Percentiles rank a stretch among this genome's conserved stretches.
Evolutionary conservation across 148 eudicot genomes (phyloP).

Genomic region (Limonium bicolor): DNA sequence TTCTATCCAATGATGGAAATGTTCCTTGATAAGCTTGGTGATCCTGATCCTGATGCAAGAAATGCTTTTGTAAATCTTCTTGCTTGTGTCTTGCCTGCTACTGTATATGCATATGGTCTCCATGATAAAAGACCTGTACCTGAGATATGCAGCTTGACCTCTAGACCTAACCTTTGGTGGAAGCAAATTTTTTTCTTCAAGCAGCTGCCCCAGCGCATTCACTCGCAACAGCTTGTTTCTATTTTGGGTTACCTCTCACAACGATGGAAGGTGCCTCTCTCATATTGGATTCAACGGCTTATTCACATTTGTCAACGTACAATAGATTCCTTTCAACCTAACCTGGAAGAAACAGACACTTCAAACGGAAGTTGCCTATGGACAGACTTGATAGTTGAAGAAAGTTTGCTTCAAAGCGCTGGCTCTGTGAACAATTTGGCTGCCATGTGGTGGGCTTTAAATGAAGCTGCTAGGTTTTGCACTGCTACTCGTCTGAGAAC

Average conservation of each 20-base stretch:
- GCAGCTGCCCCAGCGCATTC: conserved; percentile 76
- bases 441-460: conserved; percentile 97
- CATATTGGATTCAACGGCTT: conserved; percentile 92
- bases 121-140: conserved; percentile 25
- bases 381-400: conserved; percentile 46
- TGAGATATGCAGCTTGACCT: conserved; percentile 14
- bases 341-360: conserved; percentile 39
- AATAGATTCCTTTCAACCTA: conserved; percentile 26
- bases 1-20: conserved; percentile 40
- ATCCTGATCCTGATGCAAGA: conserved; percentile 49
- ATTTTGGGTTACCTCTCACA: conserved; percentile 86
- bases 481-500: conserved; percentile 83
- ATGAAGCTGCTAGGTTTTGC: conserved; percentile 96
- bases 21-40: conserved; percentile 75
- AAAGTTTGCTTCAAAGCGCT: conserved; percentile 49
- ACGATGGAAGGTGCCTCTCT: conserved; percentile 94
- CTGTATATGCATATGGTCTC: conserved; percentile 49
- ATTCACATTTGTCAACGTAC: conserved; percentile 46
- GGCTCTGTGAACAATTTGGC: conserved; percentile 59
- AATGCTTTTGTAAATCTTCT: conserved; percentile 47
- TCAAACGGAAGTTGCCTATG: conserved; percentile 26
- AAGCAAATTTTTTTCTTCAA: conserved; percentile 75
- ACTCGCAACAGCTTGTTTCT: conserved; percentile 89
- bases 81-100: conserved; percentile 55
- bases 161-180: conserved; percentile 53